Percentiles rank a stretch among this genome's conserved stretches.
These are phyloP conservation scores for Vanrija sp. DNA, from an alignment of 1,284 basidiomycete species.

Conservation along the genomic window DNA sequence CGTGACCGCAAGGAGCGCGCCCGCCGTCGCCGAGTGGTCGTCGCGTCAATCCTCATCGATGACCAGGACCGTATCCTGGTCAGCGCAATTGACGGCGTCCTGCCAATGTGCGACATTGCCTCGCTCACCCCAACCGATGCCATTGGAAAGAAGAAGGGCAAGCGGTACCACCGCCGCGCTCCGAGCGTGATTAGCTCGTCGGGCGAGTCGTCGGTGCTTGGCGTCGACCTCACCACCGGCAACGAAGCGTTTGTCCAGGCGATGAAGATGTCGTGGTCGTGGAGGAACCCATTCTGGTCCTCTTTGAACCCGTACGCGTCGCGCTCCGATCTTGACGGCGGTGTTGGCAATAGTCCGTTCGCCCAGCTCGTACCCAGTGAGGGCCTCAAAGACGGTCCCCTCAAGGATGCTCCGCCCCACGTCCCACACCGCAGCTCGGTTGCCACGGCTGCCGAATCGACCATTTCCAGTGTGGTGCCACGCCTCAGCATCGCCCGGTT, in stretches of 20 bases:
- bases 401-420: background rate
- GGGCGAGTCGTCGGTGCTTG: conserved; percentile 35
- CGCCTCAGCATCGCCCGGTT: conserved; percentile 40
- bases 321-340: background rate
- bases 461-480: conserved; percentile 1
- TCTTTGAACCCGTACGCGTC: conserved; percentile 21
- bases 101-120: conserved; percentile 50
- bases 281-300: conserved; percentile 39
- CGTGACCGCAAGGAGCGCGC: conserved; percentile 42
- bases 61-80: conserved; percentile 48
- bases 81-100: conserved; percentile 48
- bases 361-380: too few relatives aligned
- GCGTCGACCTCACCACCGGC: conserved; percentile 46
- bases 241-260: conserved; percentile 51
- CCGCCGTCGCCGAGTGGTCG: conserved; percentile 49
- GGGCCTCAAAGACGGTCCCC: too few relatives aligned
- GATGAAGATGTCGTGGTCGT: conserved; percentile 49
- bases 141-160: background rate
- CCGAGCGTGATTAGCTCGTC: conserved; percentile 12
- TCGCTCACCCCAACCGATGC: conserved; percentile 27
- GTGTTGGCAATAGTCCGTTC: too few relatives aligned
- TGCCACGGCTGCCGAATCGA: conserved; percentile 8
- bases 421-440: conserved; percentile 5
- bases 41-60: conserved; percentile 50
- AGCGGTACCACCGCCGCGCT: background rate